Conservation (phyloP, 1,139 yeast genomes). For the Yarrowia galli region DNA sequence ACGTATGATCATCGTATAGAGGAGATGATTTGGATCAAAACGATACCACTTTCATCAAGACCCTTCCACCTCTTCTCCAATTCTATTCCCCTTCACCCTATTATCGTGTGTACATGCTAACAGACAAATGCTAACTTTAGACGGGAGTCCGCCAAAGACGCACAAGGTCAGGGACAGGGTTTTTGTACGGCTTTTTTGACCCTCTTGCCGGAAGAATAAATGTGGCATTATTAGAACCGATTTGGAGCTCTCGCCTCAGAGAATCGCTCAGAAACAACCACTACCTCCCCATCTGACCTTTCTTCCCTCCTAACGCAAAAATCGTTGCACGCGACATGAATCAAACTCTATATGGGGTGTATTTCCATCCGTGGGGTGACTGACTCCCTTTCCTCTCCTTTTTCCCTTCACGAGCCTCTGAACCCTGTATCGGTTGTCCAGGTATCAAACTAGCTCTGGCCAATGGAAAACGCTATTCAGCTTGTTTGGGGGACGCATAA, state of each 20-base stretch:
- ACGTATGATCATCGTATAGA: not conserved
- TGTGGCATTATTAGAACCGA: not conserved
- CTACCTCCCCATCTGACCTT: not conserved
- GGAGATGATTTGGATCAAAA: not conserved
- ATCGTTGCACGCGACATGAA: not conserved
- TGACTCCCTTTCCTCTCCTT: too few species aligned
- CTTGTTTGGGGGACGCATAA: not conserved
- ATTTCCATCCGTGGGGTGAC: not conserved
- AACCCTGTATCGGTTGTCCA: slow-evolving; percentile 4
- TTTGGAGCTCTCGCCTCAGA: not conserved
- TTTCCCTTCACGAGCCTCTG: not conserved
- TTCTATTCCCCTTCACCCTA: not conserved
- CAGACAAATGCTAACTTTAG: not conserved
- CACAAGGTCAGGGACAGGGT: slow-evolving; percentile 7
- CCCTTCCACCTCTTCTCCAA: not conserved
- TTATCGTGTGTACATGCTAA: not conserved
- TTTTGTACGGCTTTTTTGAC: slow-evolving; percentile 1
- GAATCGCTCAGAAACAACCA: not conserved
- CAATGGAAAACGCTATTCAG: not conserved
- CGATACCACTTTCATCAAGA: not conserved
- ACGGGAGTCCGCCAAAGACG: not conserved
- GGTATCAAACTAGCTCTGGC: slow-evolving; percentile 18
- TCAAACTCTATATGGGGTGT: not conserved
- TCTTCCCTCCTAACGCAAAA: not conserved
- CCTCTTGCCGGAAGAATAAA: not conserved